Conservation (phyloP, 2,329 filamentous ascomycete genomes). For the Colletotrichum coccodes region DNA sequence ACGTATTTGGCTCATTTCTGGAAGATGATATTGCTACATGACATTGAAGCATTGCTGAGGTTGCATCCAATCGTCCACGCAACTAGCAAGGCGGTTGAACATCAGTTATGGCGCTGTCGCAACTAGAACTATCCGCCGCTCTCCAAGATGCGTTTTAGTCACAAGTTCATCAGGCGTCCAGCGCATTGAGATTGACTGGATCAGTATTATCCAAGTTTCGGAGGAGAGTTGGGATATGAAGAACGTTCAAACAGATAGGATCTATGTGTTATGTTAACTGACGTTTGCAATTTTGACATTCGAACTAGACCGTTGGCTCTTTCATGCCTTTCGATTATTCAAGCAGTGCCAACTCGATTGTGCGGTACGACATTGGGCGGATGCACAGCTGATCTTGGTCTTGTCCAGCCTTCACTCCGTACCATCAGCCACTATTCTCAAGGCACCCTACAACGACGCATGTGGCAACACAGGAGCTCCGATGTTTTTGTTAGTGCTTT, state of each 20-base stretch:
- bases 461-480: slow-evolving; percentile 38
- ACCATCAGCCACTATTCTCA: neutral
- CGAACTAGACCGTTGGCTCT: neutral
- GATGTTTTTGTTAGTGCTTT: no score
- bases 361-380: neutral
- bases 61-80: neutral
- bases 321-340: neutral
- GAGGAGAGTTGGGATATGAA: neutral
- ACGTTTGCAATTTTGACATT: neutral
- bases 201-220: slow-evolving; percentile 24
- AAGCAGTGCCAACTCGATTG: neutral
- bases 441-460: slow-evolving; percentile 28
- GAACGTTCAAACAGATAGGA: neutral
- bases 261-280: neutral
- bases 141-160: slow-evolving; percentile 13
- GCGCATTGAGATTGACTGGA: slow-evolving; percentile 20
- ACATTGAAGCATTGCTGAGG: slow-evolving; percentile 11
- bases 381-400: neutral
- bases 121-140: neutral
- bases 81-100: neutral
- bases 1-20: neutral
- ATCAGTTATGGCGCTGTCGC: neutral
- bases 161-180: slow-evolving; percentile 1
- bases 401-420: neutral
- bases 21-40: neutral